A percentile compares a stretch with the other conserved stretches of the same genome.
These are phyloP conservation scores for Leccinum pellstonianum DNA, from an alignment of 768 basidiomycete genomes.

Conservation along the genomic window DNA sequence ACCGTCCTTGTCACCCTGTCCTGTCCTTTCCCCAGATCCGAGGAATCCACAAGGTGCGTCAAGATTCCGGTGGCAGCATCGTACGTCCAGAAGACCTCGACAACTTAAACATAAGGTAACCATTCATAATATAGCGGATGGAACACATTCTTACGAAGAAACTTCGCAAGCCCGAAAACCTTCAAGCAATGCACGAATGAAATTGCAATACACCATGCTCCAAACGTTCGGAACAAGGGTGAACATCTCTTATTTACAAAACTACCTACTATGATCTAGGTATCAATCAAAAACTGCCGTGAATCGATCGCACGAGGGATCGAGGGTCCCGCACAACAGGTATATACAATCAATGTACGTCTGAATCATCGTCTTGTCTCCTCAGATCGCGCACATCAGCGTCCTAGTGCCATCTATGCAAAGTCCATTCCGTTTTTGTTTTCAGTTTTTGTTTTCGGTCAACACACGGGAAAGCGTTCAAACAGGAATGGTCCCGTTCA, in stretches of 20 bases:
- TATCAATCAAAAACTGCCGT: background rate
- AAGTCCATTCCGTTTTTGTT: background rate
- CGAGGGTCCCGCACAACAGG: background rate
- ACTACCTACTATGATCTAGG: background rate
- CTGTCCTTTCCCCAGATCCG: background rate
- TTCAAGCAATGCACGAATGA: background rate
- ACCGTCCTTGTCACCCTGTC: no score
- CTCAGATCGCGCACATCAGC: background rate
- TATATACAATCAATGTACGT: background rate
- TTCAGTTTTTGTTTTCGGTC: background rate
- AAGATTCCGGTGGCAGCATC: background rate
- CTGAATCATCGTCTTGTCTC: background rate
- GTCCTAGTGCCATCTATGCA: background rate
- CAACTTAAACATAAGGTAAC: no score
- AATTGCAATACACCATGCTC: background rate
- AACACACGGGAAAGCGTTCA: conserved; percentile 6
- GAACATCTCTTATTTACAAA: background rate
- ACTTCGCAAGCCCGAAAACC: no score
- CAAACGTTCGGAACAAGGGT: no score
- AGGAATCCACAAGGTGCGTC: background rate
- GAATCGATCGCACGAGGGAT: background rate
- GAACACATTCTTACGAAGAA: no score
- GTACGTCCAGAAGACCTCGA: background rate
- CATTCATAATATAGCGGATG: no score
- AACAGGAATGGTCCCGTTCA: conserved; percentile 41